Conservation (phyloP, 2,329 filamentous ascomycete species). For the Phialophora chinensis region DNA sequence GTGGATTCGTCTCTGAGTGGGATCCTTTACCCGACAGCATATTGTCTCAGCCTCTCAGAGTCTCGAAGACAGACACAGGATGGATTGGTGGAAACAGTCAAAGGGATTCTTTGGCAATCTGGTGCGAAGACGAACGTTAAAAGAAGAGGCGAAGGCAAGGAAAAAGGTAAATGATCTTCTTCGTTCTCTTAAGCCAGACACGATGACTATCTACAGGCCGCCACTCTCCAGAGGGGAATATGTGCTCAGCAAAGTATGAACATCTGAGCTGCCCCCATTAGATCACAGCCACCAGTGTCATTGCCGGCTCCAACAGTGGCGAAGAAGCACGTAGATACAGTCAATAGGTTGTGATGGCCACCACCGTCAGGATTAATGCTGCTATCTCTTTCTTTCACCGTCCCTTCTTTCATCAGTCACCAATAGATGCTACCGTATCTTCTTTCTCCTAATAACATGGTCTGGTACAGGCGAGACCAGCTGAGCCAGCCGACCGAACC, state of each 20-base stretch:
- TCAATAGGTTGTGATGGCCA: constrained; percentile 1
- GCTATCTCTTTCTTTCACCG: not conserved
- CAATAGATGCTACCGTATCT: constrained; percentile 1
- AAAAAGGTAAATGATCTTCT: not conserved
- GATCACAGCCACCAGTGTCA: not conserved
- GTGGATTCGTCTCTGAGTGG: too few relatives aligned
- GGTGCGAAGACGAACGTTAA: not conserved
- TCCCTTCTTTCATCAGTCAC: not conserved
- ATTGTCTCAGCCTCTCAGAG: too few relatives aligned
- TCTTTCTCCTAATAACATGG: not conserved
- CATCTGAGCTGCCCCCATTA: not conserved
- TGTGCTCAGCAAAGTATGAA: not conserved
- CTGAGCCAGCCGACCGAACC: not conserved
- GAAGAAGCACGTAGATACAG: not conserved
- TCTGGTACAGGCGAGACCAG: not conserved
- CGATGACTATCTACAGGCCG: not conserved
- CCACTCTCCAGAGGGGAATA: not conserved
- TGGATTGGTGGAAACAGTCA: too few relatives aligned
- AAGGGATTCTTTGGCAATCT: not conserved
- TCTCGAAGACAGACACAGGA: too few relatives aligned
- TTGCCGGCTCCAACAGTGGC: not conserved
- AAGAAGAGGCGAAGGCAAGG: not conserved
- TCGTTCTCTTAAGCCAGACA: not conserved
- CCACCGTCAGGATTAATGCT: not conserved
- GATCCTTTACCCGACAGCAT: too few relatives aligned